Conservation (phyloP, 306 rosid genomes). For the Ammopiptanthus mongolicus region DNA sequence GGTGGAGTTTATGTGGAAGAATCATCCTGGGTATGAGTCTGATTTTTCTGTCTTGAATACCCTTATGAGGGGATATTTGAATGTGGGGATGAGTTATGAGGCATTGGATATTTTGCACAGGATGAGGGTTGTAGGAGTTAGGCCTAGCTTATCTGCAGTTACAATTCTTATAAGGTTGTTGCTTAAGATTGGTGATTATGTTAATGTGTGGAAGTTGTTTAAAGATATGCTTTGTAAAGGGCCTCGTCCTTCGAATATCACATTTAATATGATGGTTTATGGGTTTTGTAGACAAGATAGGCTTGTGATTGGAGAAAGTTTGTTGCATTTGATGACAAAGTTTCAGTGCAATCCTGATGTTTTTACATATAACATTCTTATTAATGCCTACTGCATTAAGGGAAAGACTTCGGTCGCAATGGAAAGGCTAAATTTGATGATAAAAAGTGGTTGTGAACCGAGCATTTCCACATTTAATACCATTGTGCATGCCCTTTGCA, state of each 20-base stretch:
- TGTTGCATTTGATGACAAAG: conserved; percentile 61
- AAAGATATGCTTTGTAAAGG: conserved; percentile 45
- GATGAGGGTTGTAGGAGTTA: conserved; percentile 54
- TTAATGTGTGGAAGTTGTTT: conserved; percentile 68
- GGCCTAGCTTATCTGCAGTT: conserved; percentile 43
- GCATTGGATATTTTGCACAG: conserved; percentile 48
- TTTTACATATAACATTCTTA: conserved; percentile 48
- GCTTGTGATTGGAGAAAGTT: conserved; percentile 45
- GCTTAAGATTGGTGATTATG: conserved; percentile 63
- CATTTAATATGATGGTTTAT: conserved; percentile 39
- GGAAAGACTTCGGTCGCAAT: conserved; percentile 49
- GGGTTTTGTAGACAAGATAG: conserved; percentile 65
- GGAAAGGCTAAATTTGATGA: conserved; percentile 52
- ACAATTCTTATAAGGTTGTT: conserved; percentile 43
- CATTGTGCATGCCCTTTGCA: conserved; percentile 55
- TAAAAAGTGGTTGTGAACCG: conserved; percentile 43
- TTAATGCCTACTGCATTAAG: conserved; percentile 40
- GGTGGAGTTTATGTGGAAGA: conserved; percentile 59
- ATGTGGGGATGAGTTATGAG: conserved; percentile 50
- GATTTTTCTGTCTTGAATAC: conserved; percentile 63
- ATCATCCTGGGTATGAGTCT: conserved; percentile 47
- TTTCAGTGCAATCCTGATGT: conserved; percentile 50
- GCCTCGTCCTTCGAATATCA: conserved; percentile 42
- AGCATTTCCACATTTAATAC: conserved; percentile 43
- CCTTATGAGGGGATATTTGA: conserved; percentile 52